Evolutionary conservation across 805 yeast species (phyloP).

Genomic region (Pichia thaimueangensis): DNA sequence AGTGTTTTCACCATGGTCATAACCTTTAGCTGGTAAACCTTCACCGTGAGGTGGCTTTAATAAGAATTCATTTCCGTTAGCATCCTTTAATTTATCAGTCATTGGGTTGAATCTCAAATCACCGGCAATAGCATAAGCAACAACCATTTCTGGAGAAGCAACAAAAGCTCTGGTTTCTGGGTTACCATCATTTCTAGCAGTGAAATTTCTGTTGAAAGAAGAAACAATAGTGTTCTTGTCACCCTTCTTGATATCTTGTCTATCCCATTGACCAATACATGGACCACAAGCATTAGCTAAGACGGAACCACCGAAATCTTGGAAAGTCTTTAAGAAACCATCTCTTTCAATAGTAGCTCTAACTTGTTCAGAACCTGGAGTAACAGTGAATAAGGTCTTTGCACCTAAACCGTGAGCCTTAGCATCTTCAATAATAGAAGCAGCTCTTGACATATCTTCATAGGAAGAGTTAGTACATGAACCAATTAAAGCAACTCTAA

Average conservation of each 20-base stretch:
- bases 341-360: conserved; percentile 96
- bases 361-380: conserved; percentile 98
- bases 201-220: conserved; percentile 95
- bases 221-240: conserved; percentile 88
- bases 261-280: conserved; percentile 99
- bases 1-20: conserved; percentile 60
- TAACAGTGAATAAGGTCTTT: conserved; percentile 85
- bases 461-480: conserved; percentile 98
- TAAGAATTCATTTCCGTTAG: conserved; percentile 66
- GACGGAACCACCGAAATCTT: conserved; percentile 83
- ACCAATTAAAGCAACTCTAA: conserved; percentile 93
- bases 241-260: conserved; percentile 60
- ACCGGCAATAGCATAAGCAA: conserved; percentile 95
- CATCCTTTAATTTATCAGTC: conserved; percentile 71
- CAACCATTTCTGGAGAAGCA: conserved; percentile 97
- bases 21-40: conserved; percentile 78
- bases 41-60: conserved; percentile 77
- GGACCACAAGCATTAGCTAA: conserved; percentile 99
- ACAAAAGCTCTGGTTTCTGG: conserved; percentile 95
- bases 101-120: conserved; percentile 87
- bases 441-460: conserved; percentile 97
- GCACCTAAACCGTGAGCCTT: conserved; percentile 80
- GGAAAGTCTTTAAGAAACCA: conserved; percentile 76
- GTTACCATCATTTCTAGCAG: conserved; percentile 97
- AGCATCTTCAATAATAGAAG: conserved; percentile 84